These are phyloP conservation scores for Aspergillus texensis DNA, from an alignment of 2,329 filamentous ascomycete genomes.

Conservation along the genomic window DNA sequence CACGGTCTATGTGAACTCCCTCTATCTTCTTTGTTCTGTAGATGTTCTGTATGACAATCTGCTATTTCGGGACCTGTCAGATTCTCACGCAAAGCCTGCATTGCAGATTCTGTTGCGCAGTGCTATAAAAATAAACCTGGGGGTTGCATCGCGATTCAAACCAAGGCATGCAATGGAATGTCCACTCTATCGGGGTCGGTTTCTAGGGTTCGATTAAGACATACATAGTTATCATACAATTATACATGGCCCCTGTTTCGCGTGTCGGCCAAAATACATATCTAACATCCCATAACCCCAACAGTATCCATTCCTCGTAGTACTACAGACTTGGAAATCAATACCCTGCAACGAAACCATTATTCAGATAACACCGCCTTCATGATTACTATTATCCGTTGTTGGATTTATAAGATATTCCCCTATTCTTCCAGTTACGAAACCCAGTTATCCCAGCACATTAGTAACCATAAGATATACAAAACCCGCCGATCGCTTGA, in stretches of 20 bases:
- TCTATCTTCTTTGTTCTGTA: not conserved
- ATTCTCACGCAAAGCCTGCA: not conserved
- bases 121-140: not conserved
- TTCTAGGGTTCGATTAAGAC: not conserved
- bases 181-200: not conserved
- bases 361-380: not conserved
- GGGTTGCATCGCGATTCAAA: not conserved
- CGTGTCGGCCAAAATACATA: not conserved
- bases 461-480: not conserved
- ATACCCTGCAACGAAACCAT: not conserved
- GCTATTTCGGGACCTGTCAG: slow-evolving; percentile 2
- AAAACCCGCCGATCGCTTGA: not conserved
- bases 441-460: not conserved
- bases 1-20: not conserved
- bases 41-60: not conserved
- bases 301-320: not conserved
- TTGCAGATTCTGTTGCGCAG: not conserved
- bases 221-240: not conserved
- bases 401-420: not conserved
- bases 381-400: not conserved
- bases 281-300: not conserved
- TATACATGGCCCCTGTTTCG: not conserved
- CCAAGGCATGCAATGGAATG: not conserved
- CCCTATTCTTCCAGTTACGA: not conserved
- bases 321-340: not conserved